A percentile compares a stretch with the other conserved stretches of the same genome.
These are phyloP conservation scores for Tuber borchii DNA, from an alignment of 495 filamentous ascomycete genomes.

Conservation along the genomic window DNA sequence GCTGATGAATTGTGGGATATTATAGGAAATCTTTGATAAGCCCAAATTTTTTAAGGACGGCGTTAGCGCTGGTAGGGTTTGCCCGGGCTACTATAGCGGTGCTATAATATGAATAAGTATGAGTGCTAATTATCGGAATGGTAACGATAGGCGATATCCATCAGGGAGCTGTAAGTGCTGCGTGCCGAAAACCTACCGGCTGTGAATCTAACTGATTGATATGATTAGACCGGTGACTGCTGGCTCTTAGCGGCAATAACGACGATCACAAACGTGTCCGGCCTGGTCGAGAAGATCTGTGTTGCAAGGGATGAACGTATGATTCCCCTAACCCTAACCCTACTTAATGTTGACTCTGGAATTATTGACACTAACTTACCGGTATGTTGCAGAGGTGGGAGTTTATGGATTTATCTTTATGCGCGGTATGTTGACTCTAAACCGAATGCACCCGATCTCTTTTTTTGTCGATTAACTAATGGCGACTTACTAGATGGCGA, in stretches of 20 bases:
- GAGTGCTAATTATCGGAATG: constrained; percentile 46
- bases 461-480: not conserved
- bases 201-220: not conserved
- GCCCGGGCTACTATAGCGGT: not conserved
- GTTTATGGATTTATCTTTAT: constrained; percentile 95
- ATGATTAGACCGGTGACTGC: constrained; percentile 77
- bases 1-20: constrained; percentile 4
- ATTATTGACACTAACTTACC: no score
- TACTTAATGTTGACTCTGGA: no score
- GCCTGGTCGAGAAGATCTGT: constrained; percentile 72
- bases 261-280: constrained; percentile 72
- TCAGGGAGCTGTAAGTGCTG: constrained; percentile 39
- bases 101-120: not conserved
- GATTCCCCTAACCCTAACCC: not conserved
- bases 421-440: constrained; percentile 50
- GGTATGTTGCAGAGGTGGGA: constrained; percentile 51
- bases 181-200: not conserved
- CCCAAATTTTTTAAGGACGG: constrained; percentile 82
- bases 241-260: constrained; percentile 86
- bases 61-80: constrained; percentile 63
- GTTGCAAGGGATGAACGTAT: constrained; percentile 64
- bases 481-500: not conserved
- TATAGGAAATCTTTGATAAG: constrained; percentile 75
- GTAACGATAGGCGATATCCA: constrained; percentile 35
- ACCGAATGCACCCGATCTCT: not conserved